These are phyloP conservation scores for Colletotrichum lini DNA, from an alignment of 2,329 filamentous ascomycete species.

Conservation along the genomic window DNA sequence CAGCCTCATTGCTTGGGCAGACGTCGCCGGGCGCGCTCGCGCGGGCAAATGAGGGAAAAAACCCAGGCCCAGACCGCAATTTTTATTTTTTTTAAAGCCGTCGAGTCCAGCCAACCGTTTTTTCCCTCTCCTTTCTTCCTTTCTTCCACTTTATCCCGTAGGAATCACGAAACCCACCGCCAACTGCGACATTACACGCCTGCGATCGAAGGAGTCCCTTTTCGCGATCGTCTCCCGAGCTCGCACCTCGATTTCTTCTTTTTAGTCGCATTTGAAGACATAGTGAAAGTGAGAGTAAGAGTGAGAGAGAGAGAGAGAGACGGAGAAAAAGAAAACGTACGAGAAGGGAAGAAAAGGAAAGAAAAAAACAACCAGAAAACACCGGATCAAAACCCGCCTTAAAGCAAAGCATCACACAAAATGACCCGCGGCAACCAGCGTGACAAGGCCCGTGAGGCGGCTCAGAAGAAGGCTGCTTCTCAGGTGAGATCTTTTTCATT, in stretches of 20 bases:
- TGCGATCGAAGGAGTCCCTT: background rate
- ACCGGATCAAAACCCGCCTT: too few relatives aligned
- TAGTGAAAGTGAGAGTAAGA: too few relatives aligned
- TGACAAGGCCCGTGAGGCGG: conserved; percentile 92
- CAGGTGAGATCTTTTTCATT: conserved; percentile 63
- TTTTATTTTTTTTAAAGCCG: background rate
- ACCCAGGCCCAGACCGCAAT: conserved; percentile 27
- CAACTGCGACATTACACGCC: background rate
- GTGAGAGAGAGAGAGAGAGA: background rate
- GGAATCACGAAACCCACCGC: background rate
- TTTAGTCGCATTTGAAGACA: background rate
- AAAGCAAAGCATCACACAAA: conserved; percentile 14
- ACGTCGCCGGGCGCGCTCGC: conserved; percentile 18
- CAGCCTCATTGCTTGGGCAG: conserved; percentile 23
- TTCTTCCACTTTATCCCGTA: background rate
- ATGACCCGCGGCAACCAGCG: conserved; percentile 98
- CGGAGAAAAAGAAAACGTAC: too few relatives aligned
- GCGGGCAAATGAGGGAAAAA: conserved; percentile 2
- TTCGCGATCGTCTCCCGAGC: conserved; percentile 1
- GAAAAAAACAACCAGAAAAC: background rate
- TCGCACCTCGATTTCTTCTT: background rate
- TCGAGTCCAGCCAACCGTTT: background rate
- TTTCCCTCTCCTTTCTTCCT: background rate
- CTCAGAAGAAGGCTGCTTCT: conserved; percentile 77
- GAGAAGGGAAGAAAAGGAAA: background rate